Evolutionary conservation across 805 yeast genomes (phyloP), one percentile per base, ranked within the genome.

Genomic region (Naumovozyma baii): DNA sequence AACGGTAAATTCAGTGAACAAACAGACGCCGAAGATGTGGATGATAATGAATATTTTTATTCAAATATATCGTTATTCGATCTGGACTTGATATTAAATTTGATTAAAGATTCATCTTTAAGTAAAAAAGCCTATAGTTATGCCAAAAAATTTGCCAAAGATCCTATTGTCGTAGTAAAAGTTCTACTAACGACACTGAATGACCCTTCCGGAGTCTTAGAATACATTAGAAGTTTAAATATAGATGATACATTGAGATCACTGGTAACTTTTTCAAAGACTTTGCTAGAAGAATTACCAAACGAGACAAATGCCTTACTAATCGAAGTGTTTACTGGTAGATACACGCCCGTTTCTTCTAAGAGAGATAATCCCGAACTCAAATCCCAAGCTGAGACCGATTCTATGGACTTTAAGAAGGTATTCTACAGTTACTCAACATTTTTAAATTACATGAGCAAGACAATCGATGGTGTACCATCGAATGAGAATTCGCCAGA

Each of bases 291-390:
- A 29, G 55, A 68, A 34, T 62, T 76, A 30, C 96, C 97, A 0
- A 73, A 82, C 41, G 86, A 81, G 40, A 82, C 95, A 0, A 87
- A 95, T 1, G 80, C 80, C 22, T 61, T 92, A 29, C 66, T 90
- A 41, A 87, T 92, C 37, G 81, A 83, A 20, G 82, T 90, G 0
- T 92, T 90, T 55, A 90, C 97, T 0, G 96, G 96, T 0, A 77
- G 74, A 39, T 90, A 80, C 56, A 65, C 62, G 20, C 81, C 86
- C 3, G 59, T 55, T 18, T 49, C 48, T 3, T 51, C 46, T 33
- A 39, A 42, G 22, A 22, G 22, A 5, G 34, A 18, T 2, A 32
- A 33, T 4, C 16, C 16, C 4, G 18, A 32, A 10, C 37, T 19
- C 12, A 33, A 7, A n/a, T 32, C 38, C 7, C 15, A 36, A 2